phyloP scores from a whole-genome alignment of 1,284 basidiomycete species.

The Malassezia arunalokei region DNA sequence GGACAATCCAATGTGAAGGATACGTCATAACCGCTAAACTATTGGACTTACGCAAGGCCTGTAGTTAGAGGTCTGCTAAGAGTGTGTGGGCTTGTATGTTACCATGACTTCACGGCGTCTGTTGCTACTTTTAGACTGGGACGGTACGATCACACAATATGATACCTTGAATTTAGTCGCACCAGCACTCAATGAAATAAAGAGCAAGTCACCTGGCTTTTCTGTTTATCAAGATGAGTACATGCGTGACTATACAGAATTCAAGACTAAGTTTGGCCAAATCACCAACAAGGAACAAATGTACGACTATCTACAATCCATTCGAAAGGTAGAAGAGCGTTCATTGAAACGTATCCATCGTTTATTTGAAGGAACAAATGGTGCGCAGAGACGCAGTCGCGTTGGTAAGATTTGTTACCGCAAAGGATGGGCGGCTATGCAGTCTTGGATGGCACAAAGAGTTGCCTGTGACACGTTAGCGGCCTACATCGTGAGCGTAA shows the following conservation, averaged over 20 bases:
- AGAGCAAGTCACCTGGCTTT: conserved; percentile 14
- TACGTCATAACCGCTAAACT: conserved; percentile 20
- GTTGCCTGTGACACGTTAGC: not conserved
- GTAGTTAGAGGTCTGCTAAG: too few species aligned
- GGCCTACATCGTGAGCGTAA: conserved; percentile 30
- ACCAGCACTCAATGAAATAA: conserved; percentile 12
- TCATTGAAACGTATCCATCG: conserved; percentile 24
- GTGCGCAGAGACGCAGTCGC: conserved; percentile 3
- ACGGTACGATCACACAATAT: conserved; percentile 37
- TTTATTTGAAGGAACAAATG: conserved; percentile 21
- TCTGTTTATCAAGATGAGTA: conserved; percentile 25
- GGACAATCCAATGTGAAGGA: conserved; percentile 13
- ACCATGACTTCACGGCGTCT: not conserved
- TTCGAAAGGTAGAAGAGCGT: conserved; percentile 23
- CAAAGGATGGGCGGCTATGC: conserved; percentile 21
- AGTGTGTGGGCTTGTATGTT: too few species aligned
- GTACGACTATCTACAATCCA: conserved; percentile 15
- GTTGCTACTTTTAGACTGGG: conserved; percentile 37
- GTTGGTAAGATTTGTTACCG: conserved; percentile 16
- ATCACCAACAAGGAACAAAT: conserved; percentile 14
- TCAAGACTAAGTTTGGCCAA: conserved; percentile 6
- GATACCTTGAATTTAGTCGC: conserved; percentile 38
- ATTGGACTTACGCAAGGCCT: too few species aligned
- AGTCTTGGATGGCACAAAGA: conserved; percentile 13
- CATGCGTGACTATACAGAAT: conserved; percentile 17